Percentiles rank a stretch among this genome's conserved stretches.
Conservation (phyloP, 2,329 filamentous ascomycete species). For the Atkinsonella hypoxylon region DNA sequence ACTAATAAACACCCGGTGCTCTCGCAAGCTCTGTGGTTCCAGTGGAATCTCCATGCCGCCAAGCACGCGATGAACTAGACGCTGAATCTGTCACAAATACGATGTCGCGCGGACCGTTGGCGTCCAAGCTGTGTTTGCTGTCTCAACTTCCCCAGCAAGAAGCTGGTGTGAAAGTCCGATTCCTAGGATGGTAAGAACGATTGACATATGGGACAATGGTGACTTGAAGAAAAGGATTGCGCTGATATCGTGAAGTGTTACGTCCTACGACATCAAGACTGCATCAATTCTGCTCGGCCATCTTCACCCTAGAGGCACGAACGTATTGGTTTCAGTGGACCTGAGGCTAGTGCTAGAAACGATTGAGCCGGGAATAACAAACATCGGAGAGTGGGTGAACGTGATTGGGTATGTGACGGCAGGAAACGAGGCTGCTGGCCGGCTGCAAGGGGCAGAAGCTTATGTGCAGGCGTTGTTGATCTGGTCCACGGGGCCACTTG, state of each 20-base stretch:
- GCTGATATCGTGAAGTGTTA: conserved; percentile 19
- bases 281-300: conserved; percentile 60
- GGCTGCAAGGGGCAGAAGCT: conserved; percentile 13
- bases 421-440: background rate
- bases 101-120: conserved; percentile 48
- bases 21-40: background rate
- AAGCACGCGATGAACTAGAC: background rate
- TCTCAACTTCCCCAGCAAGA: conserved; percentile 40
- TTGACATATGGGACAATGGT: background rate
- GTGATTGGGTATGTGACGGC: conserved; percentile 63
- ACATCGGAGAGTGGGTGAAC: conserved; percentile 78
- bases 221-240: background rate
- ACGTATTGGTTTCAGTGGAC: conserved; percentile 49
- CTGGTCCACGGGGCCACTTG: conserved; percentile 64
- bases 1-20: no score
- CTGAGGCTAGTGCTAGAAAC: conserved; percentile 58
- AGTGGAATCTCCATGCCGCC: background rate
- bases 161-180: conserved; percentile 71
- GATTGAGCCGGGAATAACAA: conserved; percentile 49
- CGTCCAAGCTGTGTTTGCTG: conserved; percentile 55
- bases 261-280: conserved; percentile 35
- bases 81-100: no score
- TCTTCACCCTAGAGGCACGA: conserved; percentile 38
- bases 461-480: conserved; percentile 63
- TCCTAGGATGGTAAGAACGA: conserved; percentile 70